A percentile compares a stretch with the other conserved stretches of the same genome.
Evolutionary conservation across 805 yeast genomes (phyloP).

Genomic region (Yarrowia divulgata): DNA sequence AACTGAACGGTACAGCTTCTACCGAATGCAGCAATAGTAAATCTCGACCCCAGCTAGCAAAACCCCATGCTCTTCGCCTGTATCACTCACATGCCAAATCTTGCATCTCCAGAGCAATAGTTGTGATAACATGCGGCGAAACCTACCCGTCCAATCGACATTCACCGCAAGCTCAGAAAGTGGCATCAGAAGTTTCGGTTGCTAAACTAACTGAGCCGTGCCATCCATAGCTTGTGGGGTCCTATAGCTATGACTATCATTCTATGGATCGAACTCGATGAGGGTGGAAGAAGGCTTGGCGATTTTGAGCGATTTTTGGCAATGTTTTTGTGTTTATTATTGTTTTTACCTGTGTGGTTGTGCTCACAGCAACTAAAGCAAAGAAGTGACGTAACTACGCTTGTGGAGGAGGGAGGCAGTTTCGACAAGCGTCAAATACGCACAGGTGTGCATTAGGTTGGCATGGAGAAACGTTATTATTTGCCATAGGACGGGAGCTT

Average conservation of each 20-base stretch:
- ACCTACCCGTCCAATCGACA: not conserved
- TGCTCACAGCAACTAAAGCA: not conserved
- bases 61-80: not conserved
- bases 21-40: not conserved
- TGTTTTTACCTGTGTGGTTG: not conserved
- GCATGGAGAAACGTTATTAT: constrained; percentile 2
- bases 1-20: not conserved
- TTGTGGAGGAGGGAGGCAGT: not conserved
- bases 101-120: not conserved
- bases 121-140: constrained; percentile 6
- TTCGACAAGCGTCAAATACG: not conserved
- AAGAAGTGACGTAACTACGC: not conserved
- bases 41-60: not conserved
- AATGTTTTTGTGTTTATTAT: too few species aligned
- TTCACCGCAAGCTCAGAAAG: constrained; percentile 14
- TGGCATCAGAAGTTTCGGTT: not conserved
- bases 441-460: not conserved
- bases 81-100: not conserved
- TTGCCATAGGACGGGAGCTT: not conserved
- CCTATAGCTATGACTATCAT: not conserved
- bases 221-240: not conserved
- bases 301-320: too few species aligned
- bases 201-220: constrained; percentile 8
- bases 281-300: too few species aligned
- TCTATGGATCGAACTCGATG: too few species aligned